Percentiles rank a stretch among this genome's conserved stretches.
phyloP scores from a whole-genome alignment of 108 stramenopile species.

The Bacterosira constricta region DNA sequence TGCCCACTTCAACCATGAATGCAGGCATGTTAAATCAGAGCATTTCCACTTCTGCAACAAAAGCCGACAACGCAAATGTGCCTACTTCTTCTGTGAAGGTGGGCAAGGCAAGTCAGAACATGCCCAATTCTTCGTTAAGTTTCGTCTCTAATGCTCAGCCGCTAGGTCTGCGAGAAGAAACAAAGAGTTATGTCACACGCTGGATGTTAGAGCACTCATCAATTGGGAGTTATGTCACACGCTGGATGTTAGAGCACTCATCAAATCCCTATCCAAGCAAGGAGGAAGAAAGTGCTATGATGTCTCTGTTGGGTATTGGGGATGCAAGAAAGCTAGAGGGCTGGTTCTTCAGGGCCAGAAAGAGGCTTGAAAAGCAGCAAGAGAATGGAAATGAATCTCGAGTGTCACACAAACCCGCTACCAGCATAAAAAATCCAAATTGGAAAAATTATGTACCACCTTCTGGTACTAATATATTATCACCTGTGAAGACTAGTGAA shows the following conservation, averaged over 20 bases:
- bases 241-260: too few species aligned
- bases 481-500: too few species aligned
- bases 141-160: not conserved
- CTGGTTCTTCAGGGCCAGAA: constrained; percentile 28
- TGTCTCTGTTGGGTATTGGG: constrained; percentile 16
- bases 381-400: too few species aligned
- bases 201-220: constrained; percentile 33
- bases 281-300: constrained; percentile 25
- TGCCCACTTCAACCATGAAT: constrained; percentile 8
- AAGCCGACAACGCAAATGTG: not conserved
- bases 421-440: too few species aligned
- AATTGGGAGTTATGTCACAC: too few species aligned
- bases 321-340: constrained; percentile 21
- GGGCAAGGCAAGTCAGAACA: not conserved
- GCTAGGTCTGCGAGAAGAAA: constrained; percentile 26
- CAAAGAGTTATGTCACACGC: constrained; percentile 34
- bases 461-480: too few species aligned
- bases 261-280: constrained; percentile 35
- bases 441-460: too few species aligned
- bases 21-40: not conserved
- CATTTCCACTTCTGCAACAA: not conserved
- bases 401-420: too few species aligned
- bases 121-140: not conserved
- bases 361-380: constrained; percentile 12
- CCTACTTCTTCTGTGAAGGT: constrained; percentile 11